Evolutionary conservation across 164 flowering plant species (phyloP).

Genomic region (Platanus orientalis): DNA sequence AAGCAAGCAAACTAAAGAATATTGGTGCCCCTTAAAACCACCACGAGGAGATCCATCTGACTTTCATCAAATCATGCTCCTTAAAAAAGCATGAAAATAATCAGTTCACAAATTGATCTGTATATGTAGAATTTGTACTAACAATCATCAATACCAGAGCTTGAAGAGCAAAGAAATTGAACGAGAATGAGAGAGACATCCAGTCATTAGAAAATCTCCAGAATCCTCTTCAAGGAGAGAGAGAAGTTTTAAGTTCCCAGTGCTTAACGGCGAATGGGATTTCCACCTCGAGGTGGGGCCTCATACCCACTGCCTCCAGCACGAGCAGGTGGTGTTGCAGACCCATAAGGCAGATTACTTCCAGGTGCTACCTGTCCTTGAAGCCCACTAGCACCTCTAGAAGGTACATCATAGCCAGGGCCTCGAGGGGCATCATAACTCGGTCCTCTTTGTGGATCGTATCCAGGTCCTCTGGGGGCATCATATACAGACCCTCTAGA

Average conservation of each 20-base stretch:
- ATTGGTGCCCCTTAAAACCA: too few relatives aligned
- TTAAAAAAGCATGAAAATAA: neutral
- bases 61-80: neutral
- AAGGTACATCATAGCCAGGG: slow-evolving; percentile 21
- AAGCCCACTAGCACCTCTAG: slow-evolving; percentile 30
- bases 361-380: slow-evolving; percentile 36
- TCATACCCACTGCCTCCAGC: slow-evolving; percentile 30
- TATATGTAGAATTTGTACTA: neutral
- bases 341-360: slow-evolving; percentile 36
- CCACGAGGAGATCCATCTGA: too few relatives aligned
- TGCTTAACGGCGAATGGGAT: slow-evolving; percentile 42
- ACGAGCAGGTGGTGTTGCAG: slow-evolving; percentile 47
- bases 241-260: neutral
- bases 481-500: slow-evolving; percentile 28
- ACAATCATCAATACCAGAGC: neutral
- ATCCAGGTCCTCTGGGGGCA: slow-evolving; percentile 24
- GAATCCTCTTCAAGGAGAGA: neutral
- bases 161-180: neutral
- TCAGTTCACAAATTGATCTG: neutral
- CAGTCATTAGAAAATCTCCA: neutral
- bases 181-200: neutral
- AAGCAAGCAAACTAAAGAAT: too few relatives aligned
- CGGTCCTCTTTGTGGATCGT: slow-evolving; percentile 25
- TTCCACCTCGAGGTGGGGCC: slow-evolving; percentile 42
- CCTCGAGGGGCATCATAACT: slow-evolving; percentile 28